Evolutionary conservation across 1,284 basidiomycete species (phyloP).

Genomic region (Tetrapyrgos nigripes): DNA sequence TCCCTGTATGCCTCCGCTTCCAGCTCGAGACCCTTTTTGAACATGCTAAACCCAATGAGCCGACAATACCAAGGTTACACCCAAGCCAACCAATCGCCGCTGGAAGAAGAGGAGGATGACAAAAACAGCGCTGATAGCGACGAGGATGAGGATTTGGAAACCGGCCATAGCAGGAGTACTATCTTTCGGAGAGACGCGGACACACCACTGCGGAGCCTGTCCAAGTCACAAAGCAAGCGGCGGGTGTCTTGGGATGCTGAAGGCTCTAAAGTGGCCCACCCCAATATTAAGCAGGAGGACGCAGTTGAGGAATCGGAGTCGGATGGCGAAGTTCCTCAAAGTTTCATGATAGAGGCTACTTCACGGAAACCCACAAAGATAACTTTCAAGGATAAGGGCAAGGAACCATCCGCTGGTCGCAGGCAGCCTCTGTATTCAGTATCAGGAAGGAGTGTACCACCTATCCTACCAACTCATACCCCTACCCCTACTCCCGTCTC

Average conservation of each 20-base stretch:
- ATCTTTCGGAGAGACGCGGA: conserved; percentile 21
- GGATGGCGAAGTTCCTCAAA: conserved; percentile 83
- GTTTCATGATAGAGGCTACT: conserved; percentile 80
- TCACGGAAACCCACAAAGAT: conserved; percentile 39
- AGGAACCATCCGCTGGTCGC: conserved; percentile 27
- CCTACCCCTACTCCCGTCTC: conserved; percentile 45
- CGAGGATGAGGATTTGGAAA: conserved; percentile 57
- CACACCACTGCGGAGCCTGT: conserved; percentile 11
- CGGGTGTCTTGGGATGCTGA: conserved; percentile 62
- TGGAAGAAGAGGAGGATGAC: conserved; percentile 76
- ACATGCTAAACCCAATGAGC: conserved; percentile 83
- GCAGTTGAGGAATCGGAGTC: conserved; percentile 61
- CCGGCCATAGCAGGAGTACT: conserved; percentile 46
- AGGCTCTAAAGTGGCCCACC: conserved; percentile 58
- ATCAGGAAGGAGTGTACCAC: conserved; percentile 45
- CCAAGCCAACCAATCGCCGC: conserved; percentile 68
- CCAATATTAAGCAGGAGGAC: conserved; percentile 68
- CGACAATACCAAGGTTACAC: conserved; percentile 72
- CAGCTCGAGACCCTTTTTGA: conserved; percentile 75
- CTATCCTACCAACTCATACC: conserved; percentile 41
- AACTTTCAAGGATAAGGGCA: conserved; percentile 42
- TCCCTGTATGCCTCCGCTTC: conserved; percentile 54
- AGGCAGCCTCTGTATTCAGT: conserved; percentile 52
- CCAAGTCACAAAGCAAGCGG: conserved; percentile 53
- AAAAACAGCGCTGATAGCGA: conserved; percentile 46